Evolutionary conservation across 2,329 filamentous ascomycete genomes (phyloP), one percentile per base, ranked within the genome.

Genomic region (Cladosporium sp.): DNA sequence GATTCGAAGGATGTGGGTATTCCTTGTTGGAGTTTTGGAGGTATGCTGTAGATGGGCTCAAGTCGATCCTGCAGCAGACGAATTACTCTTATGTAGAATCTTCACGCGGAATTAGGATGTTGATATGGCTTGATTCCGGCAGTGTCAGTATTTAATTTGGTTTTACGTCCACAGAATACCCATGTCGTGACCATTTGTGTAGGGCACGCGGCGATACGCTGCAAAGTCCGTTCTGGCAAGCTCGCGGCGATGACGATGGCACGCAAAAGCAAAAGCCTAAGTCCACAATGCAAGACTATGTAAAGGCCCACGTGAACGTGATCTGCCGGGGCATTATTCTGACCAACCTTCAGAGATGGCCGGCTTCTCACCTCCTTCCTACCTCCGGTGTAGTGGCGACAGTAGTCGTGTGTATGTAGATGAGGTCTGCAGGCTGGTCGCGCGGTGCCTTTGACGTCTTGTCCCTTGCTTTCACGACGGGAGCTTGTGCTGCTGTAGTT

Each of bases 191-290:
- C 28, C n/a, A 34, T 34, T 55, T 55, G 28, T 32, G 52, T 54
- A 30, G 28, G 36, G 36, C 57, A 41, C 38, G 11, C 57, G 57
- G 57, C 38, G 57, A 41, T 59, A 59, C n/a, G 57, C 21, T 59
- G 10, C 34, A 41, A 59, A 59, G 57, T 59, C 57, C 57, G 57
- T 21, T 21, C 34, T 36, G 36, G 57, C 57, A 58, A 32, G 55
- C 41, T 47, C 10, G 7, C 21, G 49, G 24, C 49, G 10, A 55
- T 55, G 52, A 55, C 52, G 52, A 34, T 55, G 38, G n/a, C 41
- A 44, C 18, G 38, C 38, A n/a, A 44, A 44, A 24, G n/a, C 41
- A 21, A 47, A 47, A 47, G 41, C 10, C 41, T 21, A 21, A 24
- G 41, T 21, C 41, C 41, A 47, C 41, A 47, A 11, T 47, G 41